These are phyloP conservation scores for Fusarium lyarnte DNA, from an alignment of 2,329 filamentous ascomycete species.

Conservation along the genomic window DNA sequence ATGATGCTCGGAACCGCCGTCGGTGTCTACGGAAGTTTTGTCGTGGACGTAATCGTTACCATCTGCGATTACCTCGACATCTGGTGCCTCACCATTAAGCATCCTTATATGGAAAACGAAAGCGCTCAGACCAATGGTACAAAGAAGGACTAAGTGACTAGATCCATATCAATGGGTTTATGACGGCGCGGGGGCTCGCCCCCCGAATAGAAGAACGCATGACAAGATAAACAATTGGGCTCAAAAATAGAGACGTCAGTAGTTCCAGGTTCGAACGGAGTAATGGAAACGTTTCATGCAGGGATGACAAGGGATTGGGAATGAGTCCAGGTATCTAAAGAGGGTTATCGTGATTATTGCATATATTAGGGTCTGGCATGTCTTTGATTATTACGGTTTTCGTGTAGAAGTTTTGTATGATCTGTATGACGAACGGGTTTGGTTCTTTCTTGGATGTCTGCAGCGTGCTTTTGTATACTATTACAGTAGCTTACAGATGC, in stretches of 20 bases:
- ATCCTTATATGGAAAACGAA: conserved; percentile 65
- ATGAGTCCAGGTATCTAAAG: conserved; percentile 10
- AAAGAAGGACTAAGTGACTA: conserved; percentile 51
- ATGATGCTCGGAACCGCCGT: conserved; percentile 83
- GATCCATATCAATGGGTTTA: not conserved
- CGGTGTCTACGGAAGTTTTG: conserved; percentile 96
- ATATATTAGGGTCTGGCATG: conserved; percentile 10
- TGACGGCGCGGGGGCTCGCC: not conserved
- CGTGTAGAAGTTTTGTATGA: conserved; percentile 19
- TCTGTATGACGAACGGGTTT: conserved; percentile 22
- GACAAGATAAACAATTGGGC: not conserved
- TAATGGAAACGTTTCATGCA: not conserved
- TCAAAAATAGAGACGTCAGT: not conserved
- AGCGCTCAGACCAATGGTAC: conserved; percentile 41
- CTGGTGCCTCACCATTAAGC: conserved; percentile 98
- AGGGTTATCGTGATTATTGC: not conserved
- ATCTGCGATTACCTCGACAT: conserved; percentile 99
- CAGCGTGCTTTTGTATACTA: conserved; percentile 13
- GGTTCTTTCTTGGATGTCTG: conserved; percentile 22
- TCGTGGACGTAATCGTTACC: conserved; percentile 95
- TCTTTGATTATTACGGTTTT: not conserved
- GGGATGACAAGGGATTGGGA: not conserved
- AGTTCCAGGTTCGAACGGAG: not conserved
- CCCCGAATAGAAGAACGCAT: not conserved
- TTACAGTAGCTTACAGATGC: not conserved